Evolutionary conservation across 345 rosid species (phyloP).

Genomic region (Hypericum androsaemum): DNA sequence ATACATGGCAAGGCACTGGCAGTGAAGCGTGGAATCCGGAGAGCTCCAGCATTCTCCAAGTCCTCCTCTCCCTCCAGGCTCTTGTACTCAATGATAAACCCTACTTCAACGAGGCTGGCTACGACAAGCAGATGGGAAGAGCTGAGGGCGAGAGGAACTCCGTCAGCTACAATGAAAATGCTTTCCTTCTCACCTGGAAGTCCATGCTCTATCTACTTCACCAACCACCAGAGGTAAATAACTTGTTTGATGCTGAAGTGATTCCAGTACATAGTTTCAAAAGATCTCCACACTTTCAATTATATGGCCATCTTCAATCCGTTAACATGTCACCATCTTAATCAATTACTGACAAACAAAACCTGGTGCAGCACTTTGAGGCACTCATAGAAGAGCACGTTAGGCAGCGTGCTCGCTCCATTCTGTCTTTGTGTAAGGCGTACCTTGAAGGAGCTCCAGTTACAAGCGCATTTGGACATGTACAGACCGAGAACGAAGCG

Average conservation of each 20-base stretch:
- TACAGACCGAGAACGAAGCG: slow-evolving; percentile 20
- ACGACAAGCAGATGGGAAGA: slow-evolving; percentile 70
- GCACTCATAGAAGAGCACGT: slow-evolving; percentile 70
- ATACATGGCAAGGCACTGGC: slow-evolving; percentile 90
- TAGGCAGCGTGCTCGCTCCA: slow-evolving; percentile 21
- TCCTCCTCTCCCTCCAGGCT: slow-evolving; percentile 91
- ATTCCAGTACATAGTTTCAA: too few species aligned
- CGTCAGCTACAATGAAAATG: slow-evolving; percentile 70
- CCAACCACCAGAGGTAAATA: slow-evolving; percentile 68
- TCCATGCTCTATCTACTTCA: slow-evolving; percentile 67
- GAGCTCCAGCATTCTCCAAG: slow-evolving; percentile 71
- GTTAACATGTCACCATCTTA: too few species aligned
- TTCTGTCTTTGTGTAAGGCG: slow-evolving; percentile 59
- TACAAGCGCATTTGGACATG: slow-evolving; percentile 30
- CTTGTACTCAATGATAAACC: slow-evolving; percentile 97
- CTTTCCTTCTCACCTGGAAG: slow-evolving; percentile 72
- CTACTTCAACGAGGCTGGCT: slow-evolving; percentile 94
- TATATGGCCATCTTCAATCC: too few species aligned
- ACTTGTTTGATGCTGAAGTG: not conserved
- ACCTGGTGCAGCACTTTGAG: slow-evolving; percentile 64
- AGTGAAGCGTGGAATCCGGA: slow-evolving; percentile 84
- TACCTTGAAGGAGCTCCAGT: slow-evolving; percentile 65
- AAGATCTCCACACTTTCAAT: too few species aligned
- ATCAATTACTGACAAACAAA: too few species aligned
- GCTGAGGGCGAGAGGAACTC: slow-evolving; percentile 93